A percentile compares a stretch with the other conserved stretches of the same genome.
Conservation (phyloP, 2,329 filamentous ascomycete genomes). For the Hawksworthiomyces lignivorus region DNA sequence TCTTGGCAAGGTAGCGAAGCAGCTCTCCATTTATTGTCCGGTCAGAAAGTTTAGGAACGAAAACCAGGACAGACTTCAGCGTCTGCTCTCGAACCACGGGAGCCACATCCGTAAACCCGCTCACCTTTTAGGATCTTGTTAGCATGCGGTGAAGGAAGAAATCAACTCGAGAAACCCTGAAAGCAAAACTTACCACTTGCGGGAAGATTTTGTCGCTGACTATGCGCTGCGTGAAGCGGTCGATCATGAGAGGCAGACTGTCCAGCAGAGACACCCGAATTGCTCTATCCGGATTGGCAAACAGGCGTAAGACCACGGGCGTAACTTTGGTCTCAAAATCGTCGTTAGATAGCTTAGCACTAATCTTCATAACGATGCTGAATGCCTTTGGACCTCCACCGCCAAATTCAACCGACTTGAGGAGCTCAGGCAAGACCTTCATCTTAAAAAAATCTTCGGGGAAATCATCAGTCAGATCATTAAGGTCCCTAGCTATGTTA, state of each 20-base stretch:
- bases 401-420: constrained; percentile 99
- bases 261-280: constrained; percentile 87
- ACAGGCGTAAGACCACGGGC: constrained; percentile 79
- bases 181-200: constrained; percentile 68
- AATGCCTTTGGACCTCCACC: constrained; percentile 92
- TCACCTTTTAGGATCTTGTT: no score
- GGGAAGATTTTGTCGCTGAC: constrained; percentile 98
- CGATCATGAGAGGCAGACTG: constrained; percentile 83
- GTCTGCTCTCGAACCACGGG: constrained; percentile 93
- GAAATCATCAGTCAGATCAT: constrained; percentile 83
- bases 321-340: constrained; percentile 82
- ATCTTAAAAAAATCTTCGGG: constrained; percentile 97
- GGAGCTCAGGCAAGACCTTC: constrained; percentile 86
- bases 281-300: constrained; percentile 84
- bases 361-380: constrained; percentile 80
- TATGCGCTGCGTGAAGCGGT: constrained; percentile 75
- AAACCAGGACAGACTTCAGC: constrained; percentile 81
- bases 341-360: constrained; percentile 75
- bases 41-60: constrained; percentile 86
- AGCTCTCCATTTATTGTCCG: constrained; percentile 90
- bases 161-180: no score
- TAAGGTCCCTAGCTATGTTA: constrained; percentile 52
- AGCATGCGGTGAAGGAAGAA: no score
- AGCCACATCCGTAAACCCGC: constrained; percentile 86
- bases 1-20: constrained; percentile 83